These are phyloP conservation scores for Rhodotorula sp. DNA, from an alignment of 1,284 basidiomycete genomes.

Conservation along the genomic window DNA sequence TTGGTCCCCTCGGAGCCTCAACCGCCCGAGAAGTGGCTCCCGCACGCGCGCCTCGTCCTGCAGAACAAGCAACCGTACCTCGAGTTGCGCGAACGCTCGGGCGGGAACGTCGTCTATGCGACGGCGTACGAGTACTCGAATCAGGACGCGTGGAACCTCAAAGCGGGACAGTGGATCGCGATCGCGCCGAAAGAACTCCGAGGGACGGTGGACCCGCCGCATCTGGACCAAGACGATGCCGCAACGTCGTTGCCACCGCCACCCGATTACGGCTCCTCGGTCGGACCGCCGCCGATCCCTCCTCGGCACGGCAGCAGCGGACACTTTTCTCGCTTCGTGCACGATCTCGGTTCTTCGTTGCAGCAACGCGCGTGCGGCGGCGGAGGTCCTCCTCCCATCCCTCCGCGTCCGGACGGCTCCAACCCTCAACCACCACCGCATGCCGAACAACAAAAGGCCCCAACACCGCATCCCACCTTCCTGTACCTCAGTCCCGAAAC, in stretches of 20 bases:
- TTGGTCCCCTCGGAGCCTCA: constrained; percentile 12
- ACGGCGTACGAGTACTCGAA: constrained; percentile 29
- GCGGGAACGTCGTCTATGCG: constrained; percentile 34
- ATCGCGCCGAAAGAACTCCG: constrained; percentile 29
- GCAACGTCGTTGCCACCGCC: background rate
- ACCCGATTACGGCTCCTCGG: too few relatives aligned
- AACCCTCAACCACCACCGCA: background rate
- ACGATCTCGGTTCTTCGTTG: constrained; percentile 22
- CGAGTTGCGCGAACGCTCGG: constrained; percentile 24
- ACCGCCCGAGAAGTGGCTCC: constrained; percentile 10
- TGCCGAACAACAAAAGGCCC: background rate
- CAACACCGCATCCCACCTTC: constrained; percentile 19
- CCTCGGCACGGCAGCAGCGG: constrained; percentile 11
- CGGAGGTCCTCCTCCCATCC: constrained; percentile 23
- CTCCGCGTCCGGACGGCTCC: constrained; percentile 20
- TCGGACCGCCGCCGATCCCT: constrained; percentile 6
- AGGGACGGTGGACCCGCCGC: constrained; percentile 4
- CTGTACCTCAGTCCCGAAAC: constrained; percentile 42
- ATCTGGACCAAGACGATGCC: background rate
- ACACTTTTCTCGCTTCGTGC: constrained; percentile 31
- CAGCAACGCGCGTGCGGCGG: constrained; percentile 18
- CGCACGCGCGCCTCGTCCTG: constrained; percentile 35
- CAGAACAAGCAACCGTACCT: constrained; percentile 37
- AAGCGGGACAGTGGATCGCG: constrained; percentile 39
- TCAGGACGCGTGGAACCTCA: constrained; percentile 28